These are phyloP conservation scores for Papiliotrema nemorosa DNA, from an alignment of 1,284 basidiomycete species.

Conservation along the genomic window DNA sequence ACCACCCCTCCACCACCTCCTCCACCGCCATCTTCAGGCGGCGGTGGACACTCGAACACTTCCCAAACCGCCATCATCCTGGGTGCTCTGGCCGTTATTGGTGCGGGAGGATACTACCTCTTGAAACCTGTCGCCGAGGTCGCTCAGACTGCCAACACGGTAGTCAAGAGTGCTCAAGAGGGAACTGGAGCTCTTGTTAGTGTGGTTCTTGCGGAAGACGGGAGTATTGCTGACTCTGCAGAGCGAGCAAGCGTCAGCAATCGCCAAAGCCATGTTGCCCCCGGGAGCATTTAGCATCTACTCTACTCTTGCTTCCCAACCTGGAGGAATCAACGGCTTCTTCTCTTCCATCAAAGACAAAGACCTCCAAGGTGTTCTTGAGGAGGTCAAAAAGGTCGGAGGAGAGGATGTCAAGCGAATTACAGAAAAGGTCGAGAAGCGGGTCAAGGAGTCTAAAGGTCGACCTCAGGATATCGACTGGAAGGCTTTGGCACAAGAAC, in stretches of 20 bases:
- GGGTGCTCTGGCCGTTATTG: conserved; percentile 34
- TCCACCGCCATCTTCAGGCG: conserved; percentile 2
- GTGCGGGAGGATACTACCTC: conserved; percentile 36
- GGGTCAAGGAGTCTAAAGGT: conserved; percentile 41
- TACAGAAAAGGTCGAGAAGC: conserved; percentile 40
- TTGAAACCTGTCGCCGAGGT: conserved; percentile 46
- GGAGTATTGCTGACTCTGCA: too few species aligned
- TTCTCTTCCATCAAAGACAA: conserved; percentile 39
- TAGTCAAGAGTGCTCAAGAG: conserved; percentile 25
- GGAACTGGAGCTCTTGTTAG: conserved; percentile 17
- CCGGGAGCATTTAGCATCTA: conserved; percentile 35
- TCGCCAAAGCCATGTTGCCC: conserved; percentile 36
- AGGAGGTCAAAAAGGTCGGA: conserved; percentile 43
- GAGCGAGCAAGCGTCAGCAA: conserved; percentile 11
- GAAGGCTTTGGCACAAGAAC: conserved; percentile 34
- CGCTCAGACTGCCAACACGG: conserved; percentile 25
- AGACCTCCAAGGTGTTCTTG: conserved; percentile 38
- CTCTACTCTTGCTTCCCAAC: conserved; percentile 21
- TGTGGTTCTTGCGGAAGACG: conserved; percentile 5
- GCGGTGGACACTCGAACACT: conserved; percentile 9
- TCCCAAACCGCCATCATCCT: conserved; percentile 36
- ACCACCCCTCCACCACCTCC: conserved; percentile 7
- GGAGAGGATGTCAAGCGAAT: conserved; percentile 43
- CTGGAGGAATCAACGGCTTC: conserved; percentile 39
- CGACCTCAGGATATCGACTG: conserved; percentile 44